A percentile compares a stretch with the other conserved stretches of the same genome.
Evolutionary conservation across 2,329 filamentous ascomycete genomes (phyloP).

Genomic region (Penicillium sp.): DNA sequence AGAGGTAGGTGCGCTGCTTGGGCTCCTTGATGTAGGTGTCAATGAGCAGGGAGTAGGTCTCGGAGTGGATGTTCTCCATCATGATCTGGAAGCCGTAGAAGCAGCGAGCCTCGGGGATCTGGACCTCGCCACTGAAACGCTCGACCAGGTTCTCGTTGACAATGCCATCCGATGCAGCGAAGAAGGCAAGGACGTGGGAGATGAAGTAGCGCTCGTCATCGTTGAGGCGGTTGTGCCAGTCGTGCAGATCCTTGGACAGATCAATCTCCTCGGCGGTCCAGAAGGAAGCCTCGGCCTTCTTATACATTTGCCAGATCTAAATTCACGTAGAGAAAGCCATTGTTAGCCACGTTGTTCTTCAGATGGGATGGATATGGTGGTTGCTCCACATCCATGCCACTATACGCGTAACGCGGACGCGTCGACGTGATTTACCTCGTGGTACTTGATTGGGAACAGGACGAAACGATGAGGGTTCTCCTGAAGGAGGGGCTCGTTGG

Average conservation of each 20-base stretch:
- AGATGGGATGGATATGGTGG: conserved; percentile 1
- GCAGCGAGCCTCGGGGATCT: conserved; percentile 95
- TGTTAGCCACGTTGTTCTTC: conserved; percentile 11
- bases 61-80: conserved; percentile 99
- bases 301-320: conserved; percentile 99
- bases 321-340: conserved; percentile 12
- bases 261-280: conserved; percentile 99
- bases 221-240: conserved; percentile 97
- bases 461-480: conserved; percentile 97
- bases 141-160: conserved; percentile 99
- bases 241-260: conserved; percentile 95
- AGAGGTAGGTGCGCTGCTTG: conserved; percentile 86
- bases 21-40: conserved; percentile 99
- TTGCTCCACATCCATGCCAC: conserved; percentile 39
- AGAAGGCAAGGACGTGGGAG: conserved; percentile 97
- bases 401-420: conserved; percentile 62
- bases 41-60: conserved; percentile 98
- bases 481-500: conserved; percentile 82
- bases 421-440: conserved; percentile 72
- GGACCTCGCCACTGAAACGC: conserved; percentile 94
- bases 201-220: conserved; percentile 98
- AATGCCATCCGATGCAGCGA: conserved; percentile 96
- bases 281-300: conserved; percentile 99
- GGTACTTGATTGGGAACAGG: conserved; percentile 98
- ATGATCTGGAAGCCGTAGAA: conserved; percentile 99